phyloP scores from a whole-genome alignment of 78 protist species.

The Cavenderia fasciculata region DNA sequence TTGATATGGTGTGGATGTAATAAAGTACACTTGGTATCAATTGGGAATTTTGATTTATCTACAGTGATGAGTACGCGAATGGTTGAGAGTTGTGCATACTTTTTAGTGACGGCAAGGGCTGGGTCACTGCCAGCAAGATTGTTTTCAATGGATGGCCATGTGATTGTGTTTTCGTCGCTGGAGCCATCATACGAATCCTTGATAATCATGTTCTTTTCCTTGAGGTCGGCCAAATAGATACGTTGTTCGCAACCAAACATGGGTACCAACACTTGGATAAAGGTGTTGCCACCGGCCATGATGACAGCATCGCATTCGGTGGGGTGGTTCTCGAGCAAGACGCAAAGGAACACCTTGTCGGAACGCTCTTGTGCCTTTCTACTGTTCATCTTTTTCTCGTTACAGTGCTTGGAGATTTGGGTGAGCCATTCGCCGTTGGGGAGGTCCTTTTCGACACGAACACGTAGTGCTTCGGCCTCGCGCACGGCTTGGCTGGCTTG shows the following conservation, averaged over 20 bases:
- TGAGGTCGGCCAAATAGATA: constrained; percentile 42
- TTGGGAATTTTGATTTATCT: constrained; percentile 68
- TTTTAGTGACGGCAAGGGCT: neutral
- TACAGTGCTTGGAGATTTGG: constrained; percentile 65
- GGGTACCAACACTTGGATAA: constrained; percentile 24
- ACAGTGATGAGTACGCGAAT: constrained; percentile 26
- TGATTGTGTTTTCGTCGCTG: neutral
- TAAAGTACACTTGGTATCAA: constrained; percentile 49
- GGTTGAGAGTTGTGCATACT: constrained; percentile 14
- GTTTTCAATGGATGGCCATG: constrained; percentile 23
- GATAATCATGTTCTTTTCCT: neutral
- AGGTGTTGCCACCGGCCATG: constrained; percentile 1
- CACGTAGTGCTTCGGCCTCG: neutral
- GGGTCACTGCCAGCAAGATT: too few species aligned
- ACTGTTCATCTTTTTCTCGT: constrained; percentile 78
- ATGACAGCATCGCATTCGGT: constrained; percentile 30
- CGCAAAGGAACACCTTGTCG: constrained; percentile 69
- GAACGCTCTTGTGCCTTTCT: constrained; percentile 84
- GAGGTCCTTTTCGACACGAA: neutral
- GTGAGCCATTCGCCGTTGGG: constrained; percentile 30
- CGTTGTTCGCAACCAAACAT: constrained; percentile 61
- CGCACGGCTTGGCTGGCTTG: neutral
- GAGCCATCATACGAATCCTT: neutral
- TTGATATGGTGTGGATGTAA: constrained; percentile 21
- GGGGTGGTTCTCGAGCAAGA: constrained; percentile 22